Evolutionary conservation across 345 rosid species (phyloP), one percentile per base, ranked within the genome.

Genomic region (Corchorus olitorius): DNA sequence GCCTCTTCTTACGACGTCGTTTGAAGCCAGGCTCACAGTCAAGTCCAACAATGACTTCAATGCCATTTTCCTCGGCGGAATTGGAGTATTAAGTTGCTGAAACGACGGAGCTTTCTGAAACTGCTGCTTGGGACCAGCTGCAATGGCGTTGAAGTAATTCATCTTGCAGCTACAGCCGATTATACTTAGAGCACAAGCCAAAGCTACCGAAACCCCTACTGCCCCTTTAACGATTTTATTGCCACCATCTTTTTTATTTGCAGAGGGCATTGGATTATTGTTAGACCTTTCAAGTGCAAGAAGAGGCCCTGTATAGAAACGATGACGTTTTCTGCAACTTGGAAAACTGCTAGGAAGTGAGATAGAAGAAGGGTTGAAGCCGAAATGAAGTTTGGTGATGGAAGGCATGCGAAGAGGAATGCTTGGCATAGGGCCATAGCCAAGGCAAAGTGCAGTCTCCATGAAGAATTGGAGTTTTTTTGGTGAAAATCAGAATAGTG

Each of bases 1-100:
- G 19, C 53, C 12, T 33, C 59, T 13, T 81, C 80, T 46, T 66
- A 61, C 11, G 2, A 61, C 11, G 2, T n/a, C 74, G 81, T 74
- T 79, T 1, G 94, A 91, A 73, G 88, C 81, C 52, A 88, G 77
- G 77, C 37, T 45, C 41, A 83, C 81, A 49, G 85, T 79, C 33
- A 86, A 86, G 34, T 90, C 90, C 74, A 92, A 77, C 76, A 92
- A 84, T 19, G 94, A 92, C 53, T 75, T 55, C 2, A 92, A 72
- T n/a, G 92, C 92, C 6, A 54, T 56, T 69, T 81, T 86, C 62
- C 85, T 87, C 34, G 69, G 69, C 33, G 72, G 11, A 6, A 15
- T 27, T 11, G 34, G 54, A 6, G 49, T 34, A 13, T 13, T 13
- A 34, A 6, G 1, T 35, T 33, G 77, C 15, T 15, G 39, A 7